Evolutionary conservation across 2,329 filamentous ascomycete species (phyloP), one percentile per base, ranked within the genome.

Genomic region (Drechmeria coniospora): DNA sequence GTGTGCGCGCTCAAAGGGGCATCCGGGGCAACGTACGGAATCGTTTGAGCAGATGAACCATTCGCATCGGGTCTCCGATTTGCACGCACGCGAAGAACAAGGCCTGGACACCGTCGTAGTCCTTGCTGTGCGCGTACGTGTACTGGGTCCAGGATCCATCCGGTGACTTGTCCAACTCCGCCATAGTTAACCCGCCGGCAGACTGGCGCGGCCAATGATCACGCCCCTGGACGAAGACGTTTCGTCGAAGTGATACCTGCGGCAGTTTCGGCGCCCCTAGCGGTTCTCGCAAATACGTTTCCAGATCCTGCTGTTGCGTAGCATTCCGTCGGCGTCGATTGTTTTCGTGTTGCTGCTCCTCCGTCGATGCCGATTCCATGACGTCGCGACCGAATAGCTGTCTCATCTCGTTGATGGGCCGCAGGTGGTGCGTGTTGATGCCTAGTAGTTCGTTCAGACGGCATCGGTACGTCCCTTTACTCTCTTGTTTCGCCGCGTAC

Each of bases 341-440:
- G 23, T 42, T 47, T 30, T 49, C 48, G 36, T 64, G 53, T 21
- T 54, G 52, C 26, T 57, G 56, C 32, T 68, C 63, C 32, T 68
- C 65, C 6, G 51, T 56, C 11, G 59, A 47, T 7, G 59, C 66
- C 1, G 57, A 64, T 44, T 59, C 69, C 50, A 65, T 78, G 44
- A 58, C 68, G 30, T 61, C 70, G 37, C 56, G 59, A 6, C 62
- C 69, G 48, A 65, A 74, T 3, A 73, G 50, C 17, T 56, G 59
- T 27, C 65, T 77, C 83, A 98, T 94, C 57, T 98, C 90, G 44
- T 93, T 92, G 20, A 77, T 64, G 6, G 81, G 81, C 46, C 87
- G 86, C 8, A 98, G 66, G 40, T 84, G 72, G 38, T 79, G 68
- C 1, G 75, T 69, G 39, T 66, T 65, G 41, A 69, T 59, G 17